phyloP scores from a whole-genome alignment of 192 early-diverging fungal genomes.

The Umbelopsis vinacea region DNA sequence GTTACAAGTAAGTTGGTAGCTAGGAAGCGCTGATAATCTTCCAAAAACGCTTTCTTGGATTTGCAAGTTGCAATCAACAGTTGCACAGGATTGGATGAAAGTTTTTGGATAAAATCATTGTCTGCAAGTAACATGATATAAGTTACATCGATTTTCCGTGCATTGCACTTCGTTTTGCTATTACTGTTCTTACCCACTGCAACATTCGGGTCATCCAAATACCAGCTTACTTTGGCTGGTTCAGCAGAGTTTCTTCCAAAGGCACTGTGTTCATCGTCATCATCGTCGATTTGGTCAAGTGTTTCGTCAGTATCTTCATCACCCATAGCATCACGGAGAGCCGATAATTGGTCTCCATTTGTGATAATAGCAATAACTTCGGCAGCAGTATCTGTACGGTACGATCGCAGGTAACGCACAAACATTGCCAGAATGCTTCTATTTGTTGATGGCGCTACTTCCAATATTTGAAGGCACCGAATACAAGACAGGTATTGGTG shows the following conservation, averaged over 20 bases:
- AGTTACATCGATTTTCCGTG: neutral
- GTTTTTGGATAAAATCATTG: constrained; percentile 33
- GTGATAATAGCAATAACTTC: neutral
- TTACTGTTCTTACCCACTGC: neutral
- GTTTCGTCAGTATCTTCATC: neutral
- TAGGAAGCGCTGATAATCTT: constrained; percentile 70
- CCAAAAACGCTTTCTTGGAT: constrained; percentile 66
- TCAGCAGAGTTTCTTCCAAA: constrained; percentile 30
- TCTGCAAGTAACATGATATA: neutral
- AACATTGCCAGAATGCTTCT: constrained; percentile 60
- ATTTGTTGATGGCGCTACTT: constrained; percentile 59
- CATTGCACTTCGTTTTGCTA: too few relatives aligned
- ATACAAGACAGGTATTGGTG: constrained; percentile 74
- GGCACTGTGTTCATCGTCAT: neutral
- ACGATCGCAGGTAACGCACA: constrained; percentile 59
- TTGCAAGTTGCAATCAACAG: constrained; percentile 74
- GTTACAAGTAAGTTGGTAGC: constrained; percentile 54
- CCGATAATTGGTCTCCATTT: neutral
- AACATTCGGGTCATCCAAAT: neutral
- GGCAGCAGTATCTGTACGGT: constrained; percentile 48
- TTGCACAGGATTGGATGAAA: constrained; percentile 64
- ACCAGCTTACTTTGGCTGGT: constrained; percentile 34
- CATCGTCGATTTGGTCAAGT: neutral
- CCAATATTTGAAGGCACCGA: constrained; percentile 68
- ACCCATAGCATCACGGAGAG: neutral